Evolutionary conservation across 2,329 filamentous ascomycete species (phyloP), one percentile per base, ranked within the genome.

Genomic region (Pyricularia pennisetigena): DNA sequence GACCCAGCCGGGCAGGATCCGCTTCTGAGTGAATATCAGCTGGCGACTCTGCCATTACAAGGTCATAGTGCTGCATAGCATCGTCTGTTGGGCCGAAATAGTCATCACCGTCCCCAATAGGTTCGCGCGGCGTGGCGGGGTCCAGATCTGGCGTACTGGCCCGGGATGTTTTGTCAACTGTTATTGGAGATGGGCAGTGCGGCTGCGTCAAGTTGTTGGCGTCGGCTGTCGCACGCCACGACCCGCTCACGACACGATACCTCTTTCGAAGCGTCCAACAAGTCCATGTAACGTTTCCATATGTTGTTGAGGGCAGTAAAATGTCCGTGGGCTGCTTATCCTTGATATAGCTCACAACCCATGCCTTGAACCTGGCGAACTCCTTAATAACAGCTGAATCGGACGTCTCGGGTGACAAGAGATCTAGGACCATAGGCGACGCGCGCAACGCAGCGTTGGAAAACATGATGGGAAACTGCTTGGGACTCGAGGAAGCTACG

Each of bases 281-380:
- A 2, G 86, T 88, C 92, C 92, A 94, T 16, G 82, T 81, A 29
- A 90, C 80, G 3, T 87, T 88, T 2, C 84, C 89, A 74, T 89
- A 93, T 23, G 79, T 75, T 71, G 87, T 62, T 29, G 59, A 28
- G 8, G 59, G 59, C 12, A 62, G 59, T 7, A 62, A 26, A 16
- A 62, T 7, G 26, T 62, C 85, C 28, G 84, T 74, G 20, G 80
- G 81, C 64, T 87, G 83, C 24, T 81, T 80, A 41, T 84, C 80
- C 63, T 80, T 80, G n/a, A 83, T 79, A 32, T 83, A 82, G 65
- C 82, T 86, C 68, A 90, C 79, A 1, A 86, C 81, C 91, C 91
- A 94, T 3, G 82, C 79, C 75, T 88, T 92, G 79, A 94, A 94
- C 61, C 84, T 82, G 1, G 80, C 75, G 70, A 86, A 89, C 1